Base-by-base conservation (phyloP, 768 basidiomycete species). In the Tricholoma sp. region DNA sequence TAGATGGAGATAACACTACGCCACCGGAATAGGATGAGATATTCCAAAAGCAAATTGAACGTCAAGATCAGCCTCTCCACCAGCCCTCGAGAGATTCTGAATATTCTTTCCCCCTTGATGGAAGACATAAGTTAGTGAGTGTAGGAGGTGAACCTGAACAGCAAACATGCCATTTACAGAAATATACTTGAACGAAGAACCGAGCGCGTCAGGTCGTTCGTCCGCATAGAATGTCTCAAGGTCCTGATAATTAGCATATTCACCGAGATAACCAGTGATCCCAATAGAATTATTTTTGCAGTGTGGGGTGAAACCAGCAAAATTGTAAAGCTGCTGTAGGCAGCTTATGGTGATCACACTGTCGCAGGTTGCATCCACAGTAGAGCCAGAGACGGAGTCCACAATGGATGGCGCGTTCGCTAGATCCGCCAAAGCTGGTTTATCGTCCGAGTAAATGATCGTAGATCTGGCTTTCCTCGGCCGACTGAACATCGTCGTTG, bases 1-100 rank as follows among this genome's bases (percentile, higher is more conserved):
- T 37, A 10, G 31, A 37, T 2, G n/a, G 17, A 32, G 9, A 37
- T 17, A 58, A n/a, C 34, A 17, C 2, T 28, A 31, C 8, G 5
- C 50, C 57, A 65, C 69, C 3, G 80, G 80, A 6, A 80, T 86
- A 1, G 87, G 87, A 63, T 78, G 79, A 4, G 84, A 74, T 28
- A 90, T 54, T 17, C 88, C 88, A 57, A 80, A 84, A 1, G 80
- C 84, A 66, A 83, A 86, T 62, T 89, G 86, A 3, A 79, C 77
- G 58, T 89, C 87, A 28, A 89, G 69, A 59, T 85, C 77, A 3
- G 87, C 88, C 66, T 91, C 89, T 3, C 56, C 63, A 1, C 87
- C 86, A 13, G 87, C 82, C 12, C 72, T 68, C 0, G 67, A 68
- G n/a, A 71, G 42, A 48, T 60, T 80, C 64, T 91, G 87, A 56